phyloP scores from a whole-genome alignment of 495 filamentous ascomycete genomes.

The Hypoxylon intermedium region DNA sequence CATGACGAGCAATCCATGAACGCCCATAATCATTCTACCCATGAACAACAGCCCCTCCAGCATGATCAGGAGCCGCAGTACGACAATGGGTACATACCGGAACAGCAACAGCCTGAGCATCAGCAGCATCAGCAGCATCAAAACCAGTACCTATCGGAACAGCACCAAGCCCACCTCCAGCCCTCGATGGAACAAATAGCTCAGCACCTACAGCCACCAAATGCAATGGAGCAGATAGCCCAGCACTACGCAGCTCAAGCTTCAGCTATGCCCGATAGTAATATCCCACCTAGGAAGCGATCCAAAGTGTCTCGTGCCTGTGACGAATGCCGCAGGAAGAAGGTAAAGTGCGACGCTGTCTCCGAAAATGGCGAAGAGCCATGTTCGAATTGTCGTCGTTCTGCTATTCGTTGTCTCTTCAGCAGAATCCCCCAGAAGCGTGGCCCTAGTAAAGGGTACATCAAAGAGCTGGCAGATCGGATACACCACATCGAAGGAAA shows the following conservation, averaged over 20 bases:
- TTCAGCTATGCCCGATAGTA: slow-evolving; percentile 56
- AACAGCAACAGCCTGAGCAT: slow-evolving; percentile 33
- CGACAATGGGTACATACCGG: slow-evolving; percentile 26
- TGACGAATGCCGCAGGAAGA: slow-evolving; percentile 94
- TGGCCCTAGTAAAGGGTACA: slow-evolving; percentile 96
- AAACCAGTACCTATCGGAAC: slow-evolving; percentile 34
- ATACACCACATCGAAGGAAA: slow-evolving; percentile 82
- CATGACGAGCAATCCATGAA: slow-evolving; percentile 28
- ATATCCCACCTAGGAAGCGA: slow-evolving; percentile 77
- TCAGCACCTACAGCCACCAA: slow-evolving; percentile 40
- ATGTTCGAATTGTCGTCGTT: slow-evolving; percentile 85
- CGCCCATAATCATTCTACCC: slow-evolving; percentile 8
- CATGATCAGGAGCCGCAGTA: slow-evolving; percentile 26
- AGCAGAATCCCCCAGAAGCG: slow-evolving; percentile 94
- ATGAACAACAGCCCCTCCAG: slow-evolving; percentile 15
- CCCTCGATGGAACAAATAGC: slow-evolving; percentile 38
- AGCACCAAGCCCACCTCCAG: slow-evolving; percentile 42
- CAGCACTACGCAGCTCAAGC: slow-evolving; percentile 41
- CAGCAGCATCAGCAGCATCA: no score
- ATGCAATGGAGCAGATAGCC: slow-evolving; percentile 35
- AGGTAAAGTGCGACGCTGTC: slow-evolving; percentile 92
- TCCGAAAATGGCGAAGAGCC: slow-evolving; percentile 78
- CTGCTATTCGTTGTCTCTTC: slow-evolving; percentile 80
- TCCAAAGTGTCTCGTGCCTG: slow-evolving; percentile 94
- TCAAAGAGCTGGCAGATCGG: slow-evolving; percentile 92